Conservation (phyloP, 129 eudicot genomes). For the Smallanthus sonchifolius region DNA sequence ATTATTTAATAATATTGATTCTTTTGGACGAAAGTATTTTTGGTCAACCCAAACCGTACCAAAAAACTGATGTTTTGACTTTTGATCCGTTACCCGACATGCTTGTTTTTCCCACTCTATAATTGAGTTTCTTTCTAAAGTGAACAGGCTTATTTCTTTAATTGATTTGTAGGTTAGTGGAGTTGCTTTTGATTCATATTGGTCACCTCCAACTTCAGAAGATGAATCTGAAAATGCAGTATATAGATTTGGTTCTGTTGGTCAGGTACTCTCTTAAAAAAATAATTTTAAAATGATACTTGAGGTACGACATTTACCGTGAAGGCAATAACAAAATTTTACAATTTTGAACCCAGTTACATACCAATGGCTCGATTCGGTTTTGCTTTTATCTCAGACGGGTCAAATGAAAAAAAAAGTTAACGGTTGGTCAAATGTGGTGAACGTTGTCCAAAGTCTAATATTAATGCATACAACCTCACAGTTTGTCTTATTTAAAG, state of each 20-base stretch:
- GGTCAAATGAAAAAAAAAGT: not conserved
- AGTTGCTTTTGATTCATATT: conserved; percentile 83
- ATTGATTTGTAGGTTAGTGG: conserved; percentile 69
- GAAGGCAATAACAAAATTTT: not conserved
- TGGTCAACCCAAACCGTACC: not conserved
- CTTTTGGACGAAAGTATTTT: not conserved
- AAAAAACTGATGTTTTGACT: not conserved
- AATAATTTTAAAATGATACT: not conserved
- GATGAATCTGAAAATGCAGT: conserved; percentile 56
- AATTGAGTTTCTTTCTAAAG: conserved; percentile 5
- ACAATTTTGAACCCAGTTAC: not conserved
- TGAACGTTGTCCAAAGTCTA: not conserved
- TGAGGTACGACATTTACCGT: not conserved
- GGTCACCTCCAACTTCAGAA: conserved; percentile 79
- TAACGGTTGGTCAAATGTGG: not conserved
- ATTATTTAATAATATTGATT: not conserved
- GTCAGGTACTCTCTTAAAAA: conserved; percentile 47
- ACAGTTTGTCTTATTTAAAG: not conserved
- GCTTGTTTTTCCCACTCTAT: not conserved
- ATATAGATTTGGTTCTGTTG: conserved; percentile 91
- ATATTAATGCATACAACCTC: not conserved
- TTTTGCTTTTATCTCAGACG: not conserved
- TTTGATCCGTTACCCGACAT: not conserved
- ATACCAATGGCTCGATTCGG: not conserved
- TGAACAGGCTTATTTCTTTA: not conserved